A percentile compares a stretch with the other conserved stretches of the same genome.
Evolutionary conservation across 108 stramenopile species (phyloP).

Genomic region (Schizochytrium sp.): DNA sequence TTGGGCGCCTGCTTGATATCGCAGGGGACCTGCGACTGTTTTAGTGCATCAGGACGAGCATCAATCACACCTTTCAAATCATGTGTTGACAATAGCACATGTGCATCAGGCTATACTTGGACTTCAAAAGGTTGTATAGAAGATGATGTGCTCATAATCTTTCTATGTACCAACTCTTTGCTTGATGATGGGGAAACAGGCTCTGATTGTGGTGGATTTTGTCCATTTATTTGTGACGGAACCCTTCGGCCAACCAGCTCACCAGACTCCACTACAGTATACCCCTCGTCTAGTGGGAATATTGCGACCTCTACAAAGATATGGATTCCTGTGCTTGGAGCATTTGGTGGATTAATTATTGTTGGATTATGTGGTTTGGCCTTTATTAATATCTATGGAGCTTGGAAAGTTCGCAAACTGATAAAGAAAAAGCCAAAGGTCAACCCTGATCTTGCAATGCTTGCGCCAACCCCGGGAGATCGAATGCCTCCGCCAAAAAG

Average conservation of each 20-base stretch:
- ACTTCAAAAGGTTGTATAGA: conserved; percentile 12
- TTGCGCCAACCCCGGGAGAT: background rate
- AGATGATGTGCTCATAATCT: background rate
- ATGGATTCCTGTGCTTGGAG: background rate
- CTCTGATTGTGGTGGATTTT: conserved; percentile 27
- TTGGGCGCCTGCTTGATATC: background rate
- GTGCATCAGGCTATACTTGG: background rate
- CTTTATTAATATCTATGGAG: too few species aligned
- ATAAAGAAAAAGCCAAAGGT: background rate
- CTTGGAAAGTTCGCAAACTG: background rate
- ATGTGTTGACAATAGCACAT: background rate
- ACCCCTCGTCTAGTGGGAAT: too few species aligned
- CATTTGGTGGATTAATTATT: background rate
- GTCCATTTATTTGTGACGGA: background rate
- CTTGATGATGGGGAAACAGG: background rate
- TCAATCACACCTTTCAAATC: background rate
- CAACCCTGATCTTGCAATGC: background rate
- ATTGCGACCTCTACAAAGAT: background rate
- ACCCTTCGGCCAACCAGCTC: background rate
- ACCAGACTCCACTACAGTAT: too few species aligned
- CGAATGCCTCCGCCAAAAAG: background rate
- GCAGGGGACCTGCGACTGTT: conserved; percentile 36
- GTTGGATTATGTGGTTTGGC: too few species aligned
- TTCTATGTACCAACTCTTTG: background rate
- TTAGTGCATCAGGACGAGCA: background rate